phyloP scores from a whole-genome alignment of 176 grass and related monocot species.

The Aegilops bicornis region DNA sequence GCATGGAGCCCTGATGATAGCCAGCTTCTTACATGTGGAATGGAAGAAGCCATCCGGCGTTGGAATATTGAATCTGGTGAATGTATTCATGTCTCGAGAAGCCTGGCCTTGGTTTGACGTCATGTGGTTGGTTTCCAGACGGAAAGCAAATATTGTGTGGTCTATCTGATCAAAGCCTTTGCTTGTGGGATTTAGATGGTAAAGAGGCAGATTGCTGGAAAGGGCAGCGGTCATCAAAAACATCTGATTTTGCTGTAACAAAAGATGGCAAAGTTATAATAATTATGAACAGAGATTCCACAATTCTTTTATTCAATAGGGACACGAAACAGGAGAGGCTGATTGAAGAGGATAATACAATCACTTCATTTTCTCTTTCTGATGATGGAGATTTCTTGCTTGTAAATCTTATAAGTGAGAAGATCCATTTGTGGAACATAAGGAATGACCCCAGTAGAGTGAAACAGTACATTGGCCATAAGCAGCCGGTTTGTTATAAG shows the following conservation, averaged over 20 bases:
- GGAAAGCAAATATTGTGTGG: slow-evolving; percentile 62
- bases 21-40: slow-evolving; percentile 84
- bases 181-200: slow-evolving; percentile 60
- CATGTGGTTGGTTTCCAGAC: slow-evolving; percentile 74
- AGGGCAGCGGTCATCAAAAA: slow-evolving; percentile 54
- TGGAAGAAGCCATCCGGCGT: slow-evolving; percentile 69
- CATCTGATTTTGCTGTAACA: slow-evolving; percentile 54
- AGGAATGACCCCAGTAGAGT: slow-evolving; percentile 57
- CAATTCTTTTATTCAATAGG: slow-evolving; percentile 67
- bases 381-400: slow-evolving; percentile 83
- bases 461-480: slow-evolving; percentile 72
- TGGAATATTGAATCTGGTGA: slow-evolving; percentile 79
- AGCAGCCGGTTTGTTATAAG: slow-evolving; percentile 73
- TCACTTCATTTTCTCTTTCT: slow-evolving; percentile 87
- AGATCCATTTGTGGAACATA: slow-evolving; percentile 96
- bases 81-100: slow-evolving; percentile 72
- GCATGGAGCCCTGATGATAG: slow-evolving; percentile 83
- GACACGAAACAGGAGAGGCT: slow-evolving; percentile 61
- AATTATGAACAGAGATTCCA: slow-evolving; percentile 49
- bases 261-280: slow-evolving; percentile 69
- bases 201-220: slow-evolving; percentile 66
- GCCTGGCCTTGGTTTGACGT: slow-evolving; percentile 47
- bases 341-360: slow-evolving; percentile 61
- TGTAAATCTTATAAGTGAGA: slow-evolving; percentile 62
- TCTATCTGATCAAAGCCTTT: slow-evolving; percentile 48